Conservation (phyloP, 2,329 filamentous ascomycete genomes). For the Periglandula ipomoeae region DNA sequence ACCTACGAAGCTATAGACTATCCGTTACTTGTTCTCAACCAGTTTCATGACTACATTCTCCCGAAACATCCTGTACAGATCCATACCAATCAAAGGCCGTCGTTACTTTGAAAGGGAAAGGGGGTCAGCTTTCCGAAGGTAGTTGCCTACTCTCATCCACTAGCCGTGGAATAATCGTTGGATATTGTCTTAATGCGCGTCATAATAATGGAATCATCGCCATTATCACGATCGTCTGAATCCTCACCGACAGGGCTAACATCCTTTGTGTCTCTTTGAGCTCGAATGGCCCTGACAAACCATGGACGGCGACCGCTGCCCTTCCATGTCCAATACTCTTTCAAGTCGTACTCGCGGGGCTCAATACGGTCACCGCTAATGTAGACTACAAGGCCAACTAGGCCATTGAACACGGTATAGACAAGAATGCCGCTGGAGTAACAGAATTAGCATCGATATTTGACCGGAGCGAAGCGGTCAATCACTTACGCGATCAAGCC, state of each 20-base stretch:
- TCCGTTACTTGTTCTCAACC: background rate
- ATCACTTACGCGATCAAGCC: constrained; percentile 61
- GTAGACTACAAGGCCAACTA: constrained; percentile 36
- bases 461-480: background rate
- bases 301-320: constrained; percentile 38
- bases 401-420: constrained; percentile 38
- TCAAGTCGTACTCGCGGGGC: constrained; percentile 43
- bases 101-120: too few relatives aligned
- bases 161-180: constrained; percentile 7
- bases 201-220: constrained; percentile 1
- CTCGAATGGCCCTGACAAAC: constrained; percentile 31
- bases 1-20: background rate
- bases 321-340: constrained; percentile 48
- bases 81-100: background rate
- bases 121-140: background rate
- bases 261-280: background rate
- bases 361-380: constrained; percentile 33
- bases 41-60: background rate
- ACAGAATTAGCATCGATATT: background rate
- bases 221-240: constrained; percentile 2
- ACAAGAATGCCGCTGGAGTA: constrained; percentile 42
- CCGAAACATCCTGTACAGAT: background rate
- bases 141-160: background rate
- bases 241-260: background rate
- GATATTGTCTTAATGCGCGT: constrained; percentile 7